Base-by-base conservation (phyloP, 1,284 basidiomycete species). In the Bjerkandera adusta region DNA sequence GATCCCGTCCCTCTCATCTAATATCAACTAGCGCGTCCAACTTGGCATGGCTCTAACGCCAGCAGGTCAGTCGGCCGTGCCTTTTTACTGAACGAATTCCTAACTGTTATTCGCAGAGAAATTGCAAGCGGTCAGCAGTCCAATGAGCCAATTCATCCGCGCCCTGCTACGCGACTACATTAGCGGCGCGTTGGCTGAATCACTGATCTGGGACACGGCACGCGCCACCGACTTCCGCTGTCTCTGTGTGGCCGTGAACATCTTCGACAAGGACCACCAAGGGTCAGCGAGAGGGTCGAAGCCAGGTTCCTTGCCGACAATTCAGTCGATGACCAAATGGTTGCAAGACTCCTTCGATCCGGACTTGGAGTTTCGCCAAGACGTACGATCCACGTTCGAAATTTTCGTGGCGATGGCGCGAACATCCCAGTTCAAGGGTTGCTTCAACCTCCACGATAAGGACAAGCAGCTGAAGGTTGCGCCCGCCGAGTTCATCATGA, bases 31-130 rank as follows among this genome's bases (percentile, higher is more conserved):
- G 82, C 73, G 86, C 35, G 86, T 89, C 3, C 86, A 89, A 65
- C 68, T 89, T 2, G 85, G 86, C 1, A 81, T 89, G 73, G 84
- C 86, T 0, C 70, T 89, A n/a, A 88, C 83, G 0, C 79, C 84
- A 5, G 81, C 85, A 45, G 75, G 75, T 73, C 45, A 12, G 63
- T 26, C 20, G 32, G 32, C 2, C 8, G 4, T 7, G 39, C 34
- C 10, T 21, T 5, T 21, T 47, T 32, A 15, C 26, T 21, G 15
- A 8, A 30, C 21, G n/a, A 11, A n/a, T 24, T 26, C 40, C 33
- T 45, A 36, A 34, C 42, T 27, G 6, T 18, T 12, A 11, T 16
- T 26, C n/a, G 15, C 51, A 69, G 83, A 88, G 61, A 86, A 83
- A 62, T 70, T 89, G 6, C 81, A 83, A 55, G 82, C 85, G 0